Evolutionary conservation across 345 rosid genomes (phyloP).

Genomic region (Dipteronia dyeriana): DNA sequence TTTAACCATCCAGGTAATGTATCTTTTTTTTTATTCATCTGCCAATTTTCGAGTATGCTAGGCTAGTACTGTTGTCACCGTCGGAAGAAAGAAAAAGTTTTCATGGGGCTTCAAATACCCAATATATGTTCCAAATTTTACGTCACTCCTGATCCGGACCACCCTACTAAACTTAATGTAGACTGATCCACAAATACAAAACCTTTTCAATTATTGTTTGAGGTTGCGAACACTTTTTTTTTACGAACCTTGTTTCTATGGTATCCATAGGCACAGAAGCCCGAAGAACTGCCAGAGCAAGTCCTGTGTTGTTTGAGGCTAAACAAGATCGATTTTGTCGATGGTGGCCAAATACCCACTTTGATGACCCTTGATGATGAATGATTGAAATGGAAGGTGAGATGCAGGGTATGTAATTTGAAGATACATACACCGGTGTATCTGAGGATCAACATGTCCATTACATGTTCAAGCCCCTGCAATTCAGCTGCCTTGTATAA

Average conservation of each 20-base stretch:
- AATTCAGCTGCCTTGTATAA: not conserved
- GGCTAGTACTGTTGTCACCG: not conserved
- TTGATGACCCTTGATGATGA: conserved; percentile 47
- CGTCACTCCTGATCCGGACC: not conserved
- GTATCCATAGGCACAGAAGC: conserved; percentile 76
- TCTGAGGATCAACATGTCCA: not conserved
- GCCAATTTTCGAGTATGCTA: not conserved
- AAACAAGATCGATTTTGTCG: conserved; percentile 78
- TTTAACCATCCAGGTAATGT: conserved; percentile 81
- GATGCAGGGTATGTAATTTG: not conserved
- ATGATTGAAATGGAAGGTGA: conserved; percentile 25
- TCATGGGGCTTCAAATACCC: too few species aligned
- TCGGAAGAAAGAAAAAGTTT: too few species aligned
- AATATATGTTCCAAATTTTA: not conserved
- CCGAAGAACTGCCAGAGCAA: conserved; percentile 90
- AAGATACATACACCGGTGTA: not conserved
- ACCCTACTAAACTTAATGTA: too few species aligned
- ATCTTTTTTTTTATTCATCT: not conserved
- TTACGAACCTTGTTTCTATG: not conserved
- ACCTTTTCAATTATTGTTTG: not conserved
- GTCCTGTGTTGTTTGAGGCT: conserved; percentile 79
- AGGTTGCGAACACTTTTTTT: too few species aligned
- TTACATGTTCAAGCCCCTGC: not conserved
- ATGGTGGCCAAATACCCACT: conserved; percentile 73
- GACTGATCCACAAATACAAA: too few species aligned